Evolutionary conservation across 202 grass and related monocot genomes (phyloP), one percentile per base, ranked within the genome.

Genomic region (Elaeis oleifera): DNA sequence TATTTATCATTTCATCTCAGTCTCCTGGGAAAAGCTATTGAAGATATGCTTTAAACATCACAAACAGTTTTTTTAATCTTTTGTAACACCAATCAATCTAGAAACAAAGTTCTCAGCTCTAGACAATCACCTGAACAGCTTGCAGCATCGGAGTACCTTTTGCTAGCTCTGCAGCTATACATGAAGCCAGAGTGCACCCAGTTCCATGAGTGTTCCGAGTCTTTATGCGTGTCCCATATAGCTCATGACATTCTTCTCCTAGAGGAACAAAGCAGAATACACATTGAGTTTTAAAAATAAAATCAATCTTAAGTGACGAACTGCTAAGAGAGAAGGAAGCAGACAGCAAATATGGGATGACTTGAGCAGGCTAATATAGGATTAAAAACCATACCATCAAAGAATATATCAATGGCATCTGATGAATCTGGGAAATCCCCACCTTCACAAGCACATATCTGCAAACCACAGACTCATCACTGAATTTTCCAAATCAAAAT

Each of bases 361-460:
- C 18, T 50, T 18, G 23, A 50, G 44, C 49, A 56, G 11, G 16
- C n/a, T 24, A 19, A 9, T 13, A 44, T 39, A 59, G 49, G 36
- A 22, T 61, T 11, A 53, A 18, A 69, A 73, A 4, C 58, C 71
- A 28, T 84, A 97, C 94, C 94, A 58, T 97, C 94, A 82, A 86
- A 97, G 59, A 97, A 76, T 64, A 97, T 26, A 49, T 97, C 92
- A 63, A 83, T 64, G 51, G 92, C 79, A 18, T 84, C 88, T 70
- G 69, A 73, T 2, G 65, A 84, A 68, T 71, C 84, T 70, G 72
- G 55, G 57, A 97, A 78, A 71, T 97, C 84, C 58, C 92, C 92
- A 16, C 92, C 82, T 97, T 97, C 72, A 97, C 92, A 70, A 97
- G 88, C 29, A 92, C 82, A 82, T 80, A 71, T 89, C 92, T 97